phyloP scores from a whole-genome alignment of 2,329 filamentous ascomycete species.

The Tolypocladium paradoxum region DNA sequence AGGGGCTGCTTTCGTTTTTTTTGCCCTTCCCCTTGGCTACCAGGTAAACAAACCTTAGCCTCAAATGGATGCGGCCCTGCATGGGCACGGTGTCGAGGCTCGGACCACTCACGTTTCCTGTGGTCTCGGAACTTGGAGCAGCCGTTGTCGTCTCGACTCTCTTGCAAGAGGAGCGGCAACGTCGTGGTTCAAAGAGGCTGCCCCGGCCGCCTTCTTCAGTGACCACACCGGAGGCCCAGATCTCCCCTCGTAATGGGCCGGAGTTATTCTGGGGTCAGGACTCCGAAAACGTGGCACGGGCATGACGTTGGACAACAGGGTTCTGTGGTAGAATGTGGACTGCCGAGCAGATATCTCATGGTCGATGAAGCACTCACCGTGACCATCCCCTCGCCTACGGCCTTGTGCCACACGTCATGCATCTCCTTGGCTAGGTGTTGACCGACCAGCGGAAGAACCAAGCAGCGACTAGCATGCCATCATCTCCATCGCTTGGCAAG shows the following conservation, averaged over 20 bases:
- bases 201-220: neutral
- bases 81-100: neutral
- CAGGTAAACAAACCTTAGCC: slow-evolving; percentile 3
- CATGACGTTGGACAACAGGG: slow-evolving; percentile 4
- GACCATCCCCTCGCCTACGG: slow-evolving; percentile 1
- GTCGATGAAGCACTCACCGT: slow-evolving; percentile 6
- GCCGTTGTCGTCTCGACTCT: neutral
- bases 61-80: neutral
- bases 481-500: neutral
- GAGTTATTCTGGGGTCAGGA: neutral
- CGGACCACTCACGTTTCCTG: neutral
- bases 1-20: neutral
- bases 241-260: neutral
- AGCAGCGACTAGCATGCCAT: neutral
- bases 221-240: neutral
- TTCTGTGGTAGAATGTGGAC: neutral
- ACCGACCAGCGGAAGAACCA: slow-evolving; percentile 3
- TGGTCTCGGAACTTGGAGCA: neutral
- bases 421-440: neutral
- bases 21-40: neutral
- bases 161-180: neutral
- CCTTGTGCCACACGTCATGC: neutral
- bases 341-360: slow-evolving; percentile 1
- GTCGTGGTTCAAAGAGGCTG: neutral
- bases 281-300: neutral